These are phyloP conservation scores for Pseudogymnoascus sp. DNA, from an alignment of 2,329 filamentous ascomycete genomes.

Conservation along the genomic window DNA sequence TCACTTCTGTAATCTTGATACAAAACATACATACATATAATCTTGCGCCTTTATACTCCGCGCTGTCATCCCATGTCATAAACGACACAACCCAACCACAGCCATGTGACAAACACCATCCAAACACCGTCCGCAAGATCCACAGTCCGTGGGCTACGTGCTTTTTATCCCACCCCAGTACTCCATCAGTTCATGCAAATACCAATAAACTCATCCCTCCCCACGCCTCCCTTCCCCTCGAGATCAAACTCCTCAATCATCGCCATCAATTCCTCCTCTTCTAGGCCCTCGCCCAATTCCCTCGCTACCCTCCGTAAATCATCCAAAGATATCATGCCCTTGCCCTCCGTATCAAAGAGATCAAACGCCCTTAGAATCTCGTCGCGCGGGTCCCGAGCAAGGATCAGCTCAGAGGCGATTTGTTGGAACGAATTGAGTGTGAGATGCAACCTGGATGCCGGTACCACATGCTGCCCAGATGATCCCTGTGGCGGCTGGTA, in stretches of 20 bases:
- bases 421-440: conserved; percentile 69
- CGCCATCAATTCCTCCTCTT: conserved; percentile 82
- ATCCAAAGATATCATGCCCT: conserved; percentile 81
- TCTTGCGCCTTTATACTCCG: neutral
- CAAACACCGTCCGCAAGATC: neutral
- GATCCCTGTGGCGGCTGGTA: conserved; percentile 39
- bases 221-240: conserved; percentile 76
- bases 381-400: conserved; percentile 75
- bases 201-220: conserved; percentile 54
- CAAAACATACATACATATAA: conserved; percentile 1
- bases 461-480: conserved; percentile 39
- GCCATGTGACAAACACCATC: neutral
- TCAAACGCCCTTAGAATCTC: conserved; percentile 88
- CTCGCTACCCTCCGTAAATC: conserved; percentile 81
- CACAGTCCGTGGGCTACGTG: neutral
- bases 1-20: neutral
- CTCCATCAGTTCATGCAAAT: conserved; percentile 30
- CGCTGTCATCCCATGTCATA: neutral
- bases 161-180: neutral
- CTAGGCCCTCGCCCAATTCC: conserved; percentile 85
- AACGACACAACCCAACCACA: neutral
- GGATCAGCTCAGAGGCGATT: conserved; percentile 72
- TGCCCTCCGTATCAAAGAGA: conserved; percentile 86
- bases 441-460: conserved; percentile 33
- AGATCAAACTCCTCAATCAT: conserved; percentile 99